phyloP scores from a whole-genome alignment of 441 rosid species.

The Biscutella laevigata region DNA sequence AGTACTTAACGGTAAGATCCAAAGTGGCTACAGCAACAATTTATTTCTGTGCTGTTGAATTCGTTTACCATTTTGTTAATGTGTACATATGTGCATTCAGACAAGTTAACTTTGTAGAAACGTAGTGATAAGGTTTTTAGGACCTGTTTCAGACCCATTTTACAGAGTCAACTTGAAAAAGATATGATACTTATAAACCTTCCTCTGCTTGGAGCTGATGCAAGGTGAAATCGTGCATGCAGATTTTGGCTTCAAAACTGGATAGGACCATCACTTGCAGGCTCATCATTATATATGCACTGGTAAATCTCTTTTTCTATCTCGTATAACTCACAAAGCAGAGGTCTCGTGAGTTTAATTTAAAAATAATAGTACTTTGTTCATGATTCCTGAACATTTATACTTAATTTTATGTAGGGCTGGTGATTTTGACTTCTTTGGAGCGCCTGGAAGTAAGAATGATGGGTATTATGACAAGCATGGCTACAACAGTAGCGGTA shows the following conservation, averaged over 20 bases:
- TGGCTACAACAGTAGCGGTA: conserved; percentile 84
- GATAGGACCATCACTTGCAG: conserved; percentile 91
- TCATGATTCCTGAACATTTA: conserved; percentile 10
- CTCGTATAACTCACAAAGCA: neutral
- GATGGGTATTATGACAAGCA: conserved; percentile 44
- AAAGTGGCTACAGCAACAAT: conserved; percentile 9
- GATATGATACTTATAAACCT: conserved; percentile 16
- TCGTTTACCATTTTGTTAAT: neutral
- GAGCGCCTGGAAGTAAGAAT: conserved; percentile 61
- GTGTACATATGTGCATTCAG: conserved; percentile 12
- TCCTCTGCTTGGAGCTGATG: conserved; percentile 25
- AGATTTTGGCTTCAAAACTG: conserved; percentile 99
- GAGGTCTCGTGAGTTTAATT: neutral
- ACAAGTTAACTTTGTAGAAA: conserved; percentile 7
- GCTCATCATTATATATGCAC: conserved; percentile 85
- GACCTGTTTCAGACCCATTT: conserved; percentile 6
- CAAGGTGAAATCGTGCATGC: conserved; percentile 32
- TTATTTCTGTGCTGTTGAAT: neutral
- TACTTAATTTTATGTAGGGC: conserved; percentile 43
- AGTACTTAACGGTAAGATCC: conserved; percentile 12
- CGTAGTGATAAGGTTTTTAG: conserved; percentile 8
- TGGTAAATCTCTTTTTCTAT: conserved; percentile 53
- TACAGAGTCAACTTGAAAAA: conserved; percentile 10
- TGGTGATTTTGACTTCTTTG: conserved; percentile 58
- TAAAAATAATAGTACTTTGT: neutral